A percentile compares a stretch with the other conserved stretches of the same genome.
These are phyloP conservation scores for Fusarium setosum DNA, from an alignment of 2,329 filamentous ascomycete genomes.

Conservation along the genomic window DNA sequence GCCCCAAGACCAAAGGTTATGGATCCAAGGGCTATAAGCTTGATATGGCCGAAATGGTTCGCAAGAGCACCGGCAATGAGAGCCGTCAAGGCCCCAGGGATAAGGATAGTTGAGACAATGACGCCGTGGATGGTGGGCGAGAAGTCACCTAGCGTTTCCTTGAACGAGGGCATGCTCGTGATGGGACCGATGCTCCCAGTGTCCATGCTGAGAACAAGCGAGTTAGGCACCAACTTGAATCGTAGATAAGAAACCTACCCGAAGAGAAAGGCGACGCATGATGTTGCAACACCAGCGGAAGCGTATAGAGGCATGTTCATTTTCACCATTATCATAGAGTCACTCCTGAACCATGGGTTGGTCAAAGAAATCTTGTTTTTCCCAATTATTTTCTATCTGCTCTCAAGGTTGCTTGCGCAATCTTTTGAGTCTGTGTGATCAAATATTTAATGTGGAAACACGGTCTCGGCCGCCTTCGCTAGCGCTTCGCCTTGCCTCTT, in stretches of 20 bases:
- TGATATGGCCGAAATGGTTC: constrained; percentile 63
- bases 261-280: constrained; percentile 47
- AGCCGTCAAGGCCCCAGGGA: constrained; percentile 69
- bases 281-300: constrained; percentile 44
- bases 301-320: constrained; percentile 43
- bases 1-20: constrained; percentile 65
- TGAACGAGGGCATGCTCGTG: constrained; percentile 67
- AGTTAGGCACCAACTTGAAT: not conserved
- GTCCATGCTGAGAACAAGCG: constrained; percentile 39
- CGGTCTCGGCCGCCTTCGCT: not conserved
- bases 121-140: constrained; percentile 68
- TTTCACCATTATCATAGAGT: not conserved
- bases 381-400: constrained; percentile 5
- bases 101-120: constrained; percentile 69
- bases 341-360: too few relatives aligned
- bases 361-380: not conserved
- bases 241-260: constrained; percentile 31
- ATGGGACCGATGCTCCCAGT: constrained; percentile 69
- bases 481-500: constrained; percentile 26
- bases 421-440: constrained; percentile 30
- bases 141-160: constrained; percentile 60
- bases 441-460: constrained; percentile 34
- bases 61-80: constrained; percentile 67
- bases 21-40: constrained; percentile 63
- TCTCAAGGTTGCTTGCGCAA: constrained; percentile 3